These are phyloP conservation scores for Yarrowia sp. DNA, from an alignment of 805 yeast genomes.

Conservation along the genomic window DNA sequence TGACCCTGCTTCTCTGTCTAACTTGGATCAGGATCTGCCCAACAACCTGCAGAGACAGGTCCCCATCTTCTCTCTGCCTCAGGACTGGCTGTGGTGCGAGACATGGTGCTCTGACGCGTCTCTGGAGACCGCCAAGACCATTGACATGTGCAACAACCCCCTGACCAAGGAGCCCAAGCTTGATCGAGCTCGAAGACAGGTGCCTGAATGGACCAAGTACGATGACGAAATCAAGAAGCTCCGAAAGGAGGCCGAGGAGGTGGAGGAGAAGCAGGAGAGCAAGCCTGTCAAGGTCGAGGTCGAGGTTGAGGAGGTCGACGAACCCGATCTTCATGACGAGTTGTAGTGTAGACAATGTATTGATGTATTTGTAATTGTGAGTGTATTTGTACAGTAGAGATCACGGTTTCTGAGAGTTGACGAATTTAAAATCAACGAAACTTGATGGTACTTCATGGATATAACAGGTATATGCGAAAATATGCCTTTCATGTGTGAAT, in stretches of 20 bases:
- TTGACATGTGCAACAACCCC: constrained; percentile 83
- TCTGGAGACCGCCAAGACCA: constrained; percentile 63
- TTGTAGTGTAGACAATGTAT: background rate
- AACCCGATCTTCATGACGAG: constrained; percentile 14
- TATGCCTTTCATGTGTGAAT: too few species aligned
- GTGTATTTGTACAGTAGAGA: too few species aligned
- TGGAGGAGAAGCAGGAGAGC: background rate
- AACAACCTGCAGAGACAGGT: constrained; percentile 72
- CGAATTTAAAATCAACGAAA: background rate
- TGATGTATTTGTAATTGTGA: too few species aligned
- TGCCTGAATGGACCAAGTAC: constrained; percentile 74
- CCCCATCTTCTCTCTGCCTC: constrained; percentile 69
- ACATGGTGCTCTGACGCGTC: constrained; percentile 80
- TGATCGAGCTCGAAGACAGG: constrained; percentile 68
- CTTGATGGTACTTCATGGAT: too few species aligned
- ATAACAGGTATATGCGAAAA: too few species aligned
- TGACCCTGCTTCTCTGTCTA: constrained; percentile 75
- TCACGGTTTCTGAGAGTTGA: background rate
- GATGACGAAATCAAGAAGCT: constrained; percentile 51
- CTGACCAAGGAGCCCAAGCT: constrained; percentile 75
- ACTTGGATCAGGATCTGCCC: constrained; percentile 91
- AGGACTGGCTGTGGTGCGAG: constrained; percentile 92
- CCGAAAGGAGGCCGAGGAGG: constrained; percentile 27
- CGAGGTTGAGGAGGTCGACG: background rate
- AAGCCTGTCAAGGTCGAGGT: background rate